These are phyloP conservation scores for Cryptococcus maquisensis DNA, from an alignment of 1,284 basidiomycete genomes.

Conservation along the genomic window DNA sequence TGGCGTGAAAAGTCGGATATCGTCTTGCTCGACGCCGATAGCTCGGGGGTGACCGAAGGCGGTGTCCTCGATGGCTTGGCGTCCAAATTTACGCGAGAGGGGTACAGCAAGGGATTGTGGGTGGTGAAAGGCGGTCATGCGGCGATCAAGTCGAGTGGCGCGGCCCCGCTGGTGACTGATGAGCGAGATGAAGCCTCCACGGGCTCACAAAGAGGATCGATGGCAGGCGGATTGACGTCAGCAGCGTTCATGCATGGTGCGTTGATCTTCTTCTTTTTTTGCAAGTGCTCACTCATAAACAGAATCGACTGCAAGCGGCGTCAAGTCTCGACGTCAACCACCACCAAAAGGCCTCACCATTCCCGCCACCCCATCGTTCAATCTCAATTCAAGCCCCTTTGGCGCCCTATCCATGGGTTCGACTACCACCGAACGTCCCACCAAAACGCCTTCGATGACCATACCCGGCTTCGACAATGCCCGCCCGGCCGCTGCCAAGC, in stretches of 20 bases:
- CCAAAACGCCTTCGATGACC: not conserved
- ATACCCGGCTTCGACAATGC: not conserved
- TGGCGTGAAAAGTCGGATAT: slow-evolving; percentile 65
- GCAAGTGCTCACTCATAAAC: not conserved
- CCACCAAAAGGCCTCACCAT: slow-evolving; percentile 11
- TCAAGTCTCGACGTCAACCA: slow-evolving; percentile 1
- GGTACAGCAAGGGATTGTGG: slow-evolving; percentile 61
- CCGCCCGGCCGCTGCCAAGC: slow-evolving; percentile 14
- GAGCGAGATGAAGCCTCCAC: slow-evolving; percentile 2
- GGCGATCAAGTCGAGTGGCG: slow-evolving; percentile 26
- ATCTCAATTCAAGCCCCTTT: slow-evolving; percentile 14
- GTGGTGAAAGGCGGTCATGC: slow-evolving; percentile 80
- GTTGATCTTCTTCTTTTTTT: slow-evolving; percentile 4
- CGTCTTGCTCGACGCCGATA: slow-evolving; percentile 78
- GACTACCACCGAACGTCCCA: slow-evolving; percentile 8
- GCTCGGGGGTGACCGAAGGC: slow-evolving; percentile 57
- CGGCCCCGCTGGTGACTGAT: slow-evolving; percentile 9
- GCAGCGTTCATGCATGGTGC: slow-evolving; percentile 37
- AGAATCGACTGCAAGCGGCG: slow-evolving; percentile 22
- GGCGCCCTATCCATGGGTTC: not conserved
- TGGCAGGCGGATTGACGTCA: slow-evolving; percentile 25
- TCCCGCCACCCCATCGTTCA: slow-evolving; percentile 13
- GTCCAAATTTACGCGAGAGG: slow-evolving; percentile 72
- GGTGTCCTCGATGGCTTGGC: slow-evolving; percentile 74
- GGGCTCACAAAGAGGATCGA: slow-evolving; percentile 6